Evolutionary conservation across 805 yeast genomes (phyloP).

Genomic region (Dipodascopsis uninucleata): DNA sequence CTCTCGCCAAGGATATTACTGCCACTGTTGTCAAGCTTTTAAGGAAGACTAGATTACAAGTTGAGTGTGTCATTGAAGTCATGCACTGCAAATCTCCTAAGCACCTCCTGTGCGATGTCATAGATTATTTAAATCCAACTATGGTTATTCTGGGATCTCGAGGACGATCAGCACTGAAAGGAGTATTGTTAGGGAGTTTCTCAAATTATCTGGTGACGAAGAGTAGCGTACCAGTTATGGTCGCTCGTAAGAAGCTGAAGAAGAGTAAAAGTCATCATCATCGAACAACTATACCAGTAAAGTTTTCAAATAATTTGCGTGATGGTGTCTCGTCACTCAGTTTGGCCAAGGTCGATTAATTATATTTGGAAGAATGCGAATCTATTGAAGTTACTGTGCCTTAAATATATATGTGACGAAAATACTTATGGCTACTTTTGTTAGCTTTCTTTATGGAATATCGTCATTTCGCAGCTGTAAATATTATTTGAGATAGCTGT

Average conservation of each 20-base stretch:
- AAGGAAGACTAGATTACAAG: conserved; percentile 63
- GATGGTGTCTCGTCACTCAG: conserved; percentile 24
- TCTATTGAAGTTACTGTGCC: too few species aligned
- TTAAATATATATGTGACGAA: too few species aligned
- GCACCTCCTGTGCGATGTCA: conserved; percentile 64
- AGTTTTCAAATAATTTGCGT: conserved; percentile 37
- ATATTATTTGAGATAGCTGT: too few species aligned
- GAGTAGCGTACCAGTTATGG: conserved; percentile 75
- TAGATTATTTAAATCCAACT: conserved; percentile 68
- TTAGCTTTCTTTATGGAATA: too few species aligned
- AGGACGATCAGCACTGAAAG: conserved; percentile 68
- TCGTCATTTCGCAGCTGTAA: too few species aligned
- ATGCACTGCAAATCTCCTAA: conserved; percentile 73
- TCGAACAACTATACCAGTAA: conserved; percentile 49
- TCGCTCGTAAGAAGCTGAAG: conserved; percentile 67
- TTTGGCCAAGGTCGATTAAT: conserved; percentile 27
- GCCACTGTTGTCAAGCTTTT: conserved; percentile 44
- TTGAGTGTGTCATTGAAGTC: conserved; percentile 69
- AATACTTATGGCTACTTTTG: too few species aligned
- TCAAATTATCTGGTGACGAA: conserved; percentile 70
- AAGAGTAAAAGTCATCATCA: conserved; percentile 46
- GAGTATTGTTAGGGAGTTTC: conserved; percentile 68
- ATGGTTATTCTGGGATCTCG: conserved; percentile 72
- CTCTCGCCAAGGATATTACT: conserved; percentile 41
- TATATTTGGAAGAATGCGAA: neutral